Evolutionary conservation across 192 early-diverging fungal species (phyloP), one percentile per base, ranked within the genome.

Genomic region (Coemansia sp.): DNA sequence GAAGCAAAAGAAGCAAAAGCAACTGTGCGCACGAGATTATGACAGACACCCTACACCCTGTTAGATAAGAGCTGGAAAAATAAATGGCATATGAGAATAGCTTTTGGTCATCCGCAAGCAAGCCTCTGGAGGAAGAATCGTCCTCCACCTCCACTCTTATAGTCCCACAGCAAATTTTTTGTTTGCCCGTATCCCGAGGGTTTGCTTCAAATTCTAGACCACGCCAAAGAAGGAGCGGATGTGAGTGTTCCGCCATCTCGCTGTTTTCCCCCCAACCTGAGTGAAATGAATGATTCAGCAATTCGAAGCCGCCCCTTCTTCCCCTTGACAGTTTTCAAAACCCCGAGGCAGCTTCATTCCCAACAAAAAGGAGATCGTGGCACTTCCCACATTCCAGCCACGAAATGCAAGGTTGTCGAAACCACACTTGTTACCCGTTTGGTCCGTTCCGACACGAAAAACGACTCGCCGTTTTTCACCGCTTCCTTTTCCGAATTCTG

Each of bases 151-250:
- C 44, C 44, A 45, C 44, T 45, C 44, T 45, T 45, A 45, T 45
- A 45, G 2, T 45, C 44, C 15, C 44, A 3, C 6, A 10, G 38
- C 15, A 5, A 45, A 6, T 45, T 45, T 38, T 38, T 38, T 38
- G 38, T 38, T 38, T 38, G 38, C 38, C 38, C 9, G 38, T 38
- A 9, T n/a, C 38, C 38, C 48, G 15, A 49, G 48, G 15, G 18
- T 49, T 49, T 49, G 48, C 48, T 49, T 21, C 48, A n/a, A n/a
- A n/a, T n/a, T n/a, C 38, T 45, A 45, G 44, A 45, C 44, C 48
- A 16, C 48, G 21, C 15, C 21, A 26, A 53, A 30, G 8, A n/a
- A n/a, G n/a, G n/a, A n/a, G n/a, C n/a, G n/a, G n/a, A n/a, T n/a
- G n/a, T 26, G 14, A 9, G 15, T 15, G 26, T 20, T 12, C 26